phyloP scores from a whole-genome alignment of 2,329 filamentous ascomycete genomes.

The Metarhizium brunneum region DNA sequence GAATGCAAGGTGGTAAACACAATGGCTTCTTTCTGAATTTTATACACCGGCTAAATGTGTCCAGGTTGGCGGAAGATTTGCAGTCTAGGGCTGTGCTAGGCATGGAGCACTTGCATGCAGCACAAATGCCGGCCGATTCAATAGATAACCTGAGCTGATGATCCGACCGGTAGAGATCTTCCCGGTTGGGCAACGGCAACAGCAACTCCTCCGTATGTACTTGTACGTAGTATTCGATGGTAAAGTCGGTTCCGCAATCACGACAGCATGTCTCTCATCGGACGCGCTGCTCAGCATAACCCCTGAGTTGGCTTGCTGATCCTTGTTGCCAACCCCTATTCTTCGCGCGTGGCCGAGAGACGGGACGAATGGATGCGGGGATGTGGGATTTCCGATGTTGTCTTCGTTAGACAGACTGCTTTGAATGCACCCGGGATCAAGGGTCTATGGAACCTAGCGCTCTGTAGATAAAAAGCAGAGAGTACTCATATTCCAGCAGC shows the following conservation, averaged over 20 bases:
- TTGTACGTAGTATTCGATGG: neutral
- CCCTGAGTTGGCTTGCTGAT: neutral
- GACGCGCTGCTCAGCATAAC: neutral
- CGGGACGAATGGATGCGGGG: neutral
- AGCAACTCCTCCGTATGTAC: neutral
- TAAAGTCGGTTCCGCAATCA: neutral
- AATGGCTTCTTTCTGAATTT: neutral
- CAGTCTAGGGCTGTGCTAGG: neutral
- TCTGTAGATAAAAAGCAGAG: no score
- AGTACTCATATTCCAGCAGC: no score
- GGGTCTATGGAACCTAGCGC: no score
- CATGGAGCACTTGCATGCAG: neutral
- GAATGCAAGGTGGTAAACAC: neutral
- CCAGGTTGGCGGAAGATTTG: neutral
- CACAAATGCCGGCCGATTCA: neutral
- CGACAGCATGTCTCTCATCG: neutral
- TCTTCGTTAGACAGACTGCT: neutral
- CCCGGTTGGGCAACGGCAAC: neutral
- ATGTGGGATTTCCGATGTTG: neutral
- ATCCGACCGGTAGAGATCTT: neutral
- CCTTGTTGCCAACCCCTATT: neutral
- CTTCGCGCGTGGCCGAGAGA: neutral
- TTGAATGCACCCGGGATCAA: no score
- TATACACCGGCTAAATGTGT: neutral
- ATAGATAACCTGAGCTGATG: neutral